Base-by-base conservation (phyloP, 345 rosid genomes). In the Firmiana major region DNA sequence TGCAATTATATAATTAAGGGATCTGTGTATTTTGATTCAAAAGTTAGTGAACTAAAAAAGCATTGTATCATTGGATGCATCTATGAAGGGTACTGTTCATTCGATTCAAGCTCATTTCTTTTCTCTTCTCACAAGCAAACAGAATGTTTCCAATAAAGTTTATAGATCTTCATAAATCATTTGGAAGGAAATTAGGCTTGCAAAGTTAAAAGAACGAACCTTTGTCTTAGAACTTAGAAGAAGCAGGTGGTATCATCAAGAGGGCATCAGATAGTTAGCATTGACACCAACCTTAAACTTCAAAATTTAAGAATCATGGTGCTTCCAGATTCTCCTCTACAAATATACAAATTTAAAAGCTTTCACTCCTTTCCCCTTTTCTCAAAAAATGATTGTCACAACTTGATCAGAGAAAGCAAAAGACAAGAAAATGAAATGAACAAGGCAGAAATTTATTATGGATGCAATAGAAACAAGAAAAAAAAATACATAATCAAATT, bases 401-500 rank as follows among this genome's bases (percentile, higher is more conserved):
- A 26, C n/a, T 38, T 12, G 49, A 42, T 74, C 38, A 24, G 16
- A 13, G 34, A 17, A 73, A 38, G 4, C 40, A 73, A n/a, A 8
- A 17, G 45, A 1, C 38, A 26, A 36, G 1, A 8, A 36, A 1
- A 13, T 12, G 4, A 54, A 73, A 73, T 43, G 51, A 55, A 55
- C 31, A 22, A 55, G 26, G 1, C 31, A 6, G 19, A 43, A 28
- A 49, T 22, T 51, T 38, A 76, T 76, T 36, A 49, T 13, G 34
- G 65, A 68, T 62, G 60, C 53, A 77, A 43, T 53, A 49, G 34
- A 67, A 77, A 53, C 68, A 65, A 82, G 63, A 63, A 26, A 51
- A 40, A 40, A 49, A 71, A 64, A 69, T 63, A 78, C 79, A 78
- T 46, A 73, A 63, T 69, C 65, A 78, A 73, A 63, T 74, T 77